Evolutionary conservation across 73 alveolate species (phyloP), one percentile per base, ranked within the genome.

Genomic region (Effrenium voratum): DNA sequence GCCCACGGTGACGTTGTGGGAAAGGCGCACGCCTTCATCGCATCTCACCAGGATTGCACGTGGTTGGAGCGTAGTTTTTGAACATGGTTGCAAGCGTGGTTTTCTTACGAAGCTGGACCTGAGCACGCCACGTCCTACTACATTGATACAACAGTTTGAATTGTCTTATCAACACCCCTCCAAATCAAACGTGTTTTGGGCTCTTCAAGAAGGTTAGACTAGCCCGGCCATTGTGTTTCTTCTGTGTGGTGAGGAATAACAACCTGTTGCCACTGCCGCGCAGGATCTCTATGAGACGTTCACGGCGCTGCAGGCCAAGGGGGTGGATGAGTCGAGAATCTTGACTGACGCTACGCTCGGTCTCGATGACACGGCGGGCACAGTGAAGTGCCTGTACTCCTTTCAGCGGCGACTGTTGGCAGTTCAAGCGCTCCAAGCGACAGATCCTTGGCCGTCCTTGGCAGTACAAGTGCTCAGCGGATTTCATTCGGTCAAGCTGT

Each of bases 331-430:
- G 49, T 12, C 5, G 36, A 13, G 91, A 24, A 49, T 81, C 91
- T 40, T 81, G 22, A 34, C 47, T 46, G 91, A 81, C 47, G 72
- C 72, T 0, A 24, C 75, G 19, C 91, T 81, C 5, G 91, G 91
- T 22, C 73, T 81, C 26, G 91, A 81, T n/a, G 91, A 81, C 73
- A 46, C 44, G 12, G 91, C 91, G 2, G 91, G 91, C 50, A 46
- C 46, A 47, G 40, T 81, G 66, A 81, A 81, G 49, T 52, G 44
- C 38, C 30, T 45, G 91, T 81, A 5, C 73, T 3, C 72, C 12
- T 47, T 81, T 36, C n/a, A 45, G 3, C 46, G 91, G 5, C 91
- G 91, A 70, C 1, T 2, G 2, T 6, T 2, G 2, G 91, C 91
- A 13, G 75, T 81, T 3, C 40, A 76, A n/a, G n/a, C n/a, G n/a